These are phyloP conservation scores for bread wheat (Triticum aestivum) DNA, from an alignment of 176 grass and related monocot species.

Conservation along the genomic window DNA sequence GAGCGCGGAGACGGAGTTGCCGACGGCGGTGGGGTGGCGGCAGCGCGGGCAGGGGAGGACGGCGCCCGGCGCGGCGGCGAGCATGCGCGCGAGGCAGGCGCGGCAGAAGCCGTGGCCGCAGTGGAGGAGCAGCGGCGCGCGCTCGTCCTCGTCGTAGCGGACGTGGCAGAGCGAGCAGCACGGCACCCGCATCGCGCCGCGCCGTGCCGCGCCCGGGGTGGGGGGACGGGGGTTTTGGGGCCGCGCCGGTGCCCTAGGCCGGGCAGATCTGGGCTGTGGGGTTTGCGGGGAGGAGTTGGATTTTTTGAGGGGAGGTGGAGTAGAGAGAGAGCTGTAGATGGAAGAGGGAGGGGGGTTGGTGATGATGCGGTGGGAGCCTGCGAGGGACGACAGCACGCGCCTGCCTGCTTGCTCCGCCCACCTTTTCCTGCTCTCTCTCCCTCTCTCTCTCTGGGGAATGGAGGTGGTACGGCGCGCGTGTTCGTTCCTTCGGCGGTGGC, in stretches of 20 bases:
- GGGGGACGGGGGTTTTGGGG: background rate
- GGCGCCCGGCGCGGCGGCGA: conserved; percentile 54
- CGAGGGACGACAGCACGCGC: conserved; percentile 23
- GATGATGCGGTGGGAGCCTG: conserved; percentile 35
- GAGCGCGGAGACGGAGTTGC: conserved; percentile 87
- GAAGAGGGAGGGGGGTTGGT: conserved; percentile 32
- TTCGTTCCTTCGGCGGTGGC: background rate
- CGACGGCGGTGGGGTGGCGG: conserved; percentile 83
- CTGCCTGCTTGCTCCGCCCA: conserved; percentile 11
- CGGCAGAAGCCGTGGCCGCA: conserved; percentile 99
- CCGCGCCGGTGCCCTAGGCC: conserved; percentile 25
- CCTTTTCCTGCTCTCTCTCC: conserved; percentile 29
- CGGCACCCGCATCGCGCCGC: conserved; percentile 67
- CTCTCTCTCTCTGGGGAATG: background rate
- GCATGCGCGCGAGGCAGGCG: conserved; percentile 86
- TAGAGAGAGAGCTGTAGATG: background rate
- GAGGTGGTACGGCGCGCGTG: conserved; percentile 24
- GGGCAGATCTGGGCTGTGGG: conserved; percentile 24
- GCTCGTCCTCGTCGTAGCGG: conserved; percentile 95
- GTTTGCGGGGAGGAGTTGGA: conserved; percentile 28
- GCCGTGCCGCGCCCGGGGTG: background rate
- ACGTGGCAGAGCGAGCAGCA: conserved; percentile 89
- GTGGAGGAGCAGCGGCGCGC: conserved; percentile 79
- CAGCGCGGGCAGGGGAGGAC: conserved; percentile 82
- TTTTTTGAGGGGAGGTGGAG: conserved; percentile 23